Evolutionary conservation across 306 rosid species (phyloP), one percentile per base, ranked within the genome.

Genomic region (Vigna radiata): DNA sequence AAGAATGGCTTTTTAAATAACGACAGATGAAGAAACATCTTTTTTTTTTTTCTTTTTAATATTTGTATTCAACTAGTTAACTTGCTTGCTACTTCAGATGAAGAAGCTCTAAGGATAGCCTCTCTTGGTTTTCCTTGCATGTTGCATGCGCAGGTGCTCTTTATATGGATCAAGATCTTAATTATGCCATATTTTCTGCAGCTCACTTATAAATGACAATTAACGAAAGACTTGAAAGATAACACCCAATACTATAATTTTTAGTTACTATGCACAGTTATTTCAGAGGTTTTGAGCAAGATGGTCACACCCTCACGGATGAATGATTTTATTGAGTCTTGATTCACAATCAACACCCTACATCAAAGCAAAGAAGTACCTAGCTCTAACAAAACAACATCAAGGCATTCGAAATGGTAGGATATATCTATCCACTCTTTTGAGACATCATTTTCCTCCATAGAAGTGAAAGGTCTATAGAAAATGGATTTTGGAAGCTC

Each of bases 281-380:
- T 68, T 68, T 74, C 23, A n/a, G 56, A 74, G 66, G 48, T 47
- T 69, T 55, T 72, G 8, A 44, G 86, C 67, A 67, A 75, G 65
- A 78, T 77, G n/a, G 73, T 68, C 53, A 64, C 10, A 18, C 50
- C 29, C 80, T 80, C 78, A 41, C 48, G n/a, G 82, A 55, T 60
- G 84, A 68, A 75, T 76, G 76, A 70, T 81, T 81, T 87, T 89
- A 87, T 91, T 87, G 41, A 68, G 55, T 55, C 70, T 64, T 43
- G 27, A 66, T 47, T 23, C 52, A 39, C 71, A 66, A 79, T 73
- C 15, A 49, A 79, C 80, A 61, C 73, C 77, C 88, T 80, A 84
- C 88, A 77, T 52, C 54, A 70, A 16, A 72, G 47, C 70, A 84
- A 82, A 88, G 73, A 46, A 23, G 33, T 37, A 75, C 85, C 72